Percentiles rank a stretch among this genome's conserved stretches.
phyloP scores from a whole-genome alignment of 2,329 filamentous ascomycete genomes.

The Stemphylium beticola region DNA sequence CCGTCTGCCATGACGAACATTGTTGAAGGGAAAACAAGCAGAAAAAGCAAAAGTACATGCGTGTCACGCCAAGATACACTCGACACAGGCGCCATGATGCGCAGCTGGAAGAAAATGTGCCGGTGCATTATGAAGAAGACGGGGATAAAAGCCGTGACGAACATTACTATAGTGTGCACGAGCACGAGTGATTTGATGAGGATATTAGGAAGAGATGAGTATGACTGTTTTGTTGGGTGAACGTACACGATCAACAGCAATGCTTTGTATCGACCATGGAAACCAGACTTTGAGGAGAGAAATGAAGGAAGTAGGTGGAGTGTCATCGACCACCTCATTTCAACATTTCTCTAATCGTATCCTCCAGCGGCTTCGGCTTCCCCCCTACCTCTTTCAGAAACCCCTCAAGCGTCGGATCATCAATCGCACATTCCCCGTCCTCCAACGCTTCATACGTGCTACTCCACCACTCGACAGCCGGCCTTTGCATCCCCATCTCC shows the following conservation, averaged over 20 bases:
- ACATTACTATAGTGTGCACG: neutral
- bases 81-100: too few relatives aligned
- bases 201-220: neutral
- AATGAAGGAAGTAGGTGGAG: too few relatives aligned
- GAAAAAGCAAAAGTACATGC: too few relatives aligned
- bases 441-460: constrained; percentile 53
- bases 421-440: constrained; percentile 52
- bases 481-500: constrained; percentile 44
- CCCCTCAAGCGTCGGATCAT: constrained; percentile 50
- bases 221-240: neutral
- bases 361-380: constrained; percentile 47
- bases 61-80: too few relatives aligned
- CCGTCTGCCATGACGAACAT: too few relatives aligned
- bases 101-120: too few relatives aligned
- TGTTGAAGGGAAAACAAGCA: too few relatives aligned
- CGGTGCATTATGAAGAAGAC: too few relatives aligned
- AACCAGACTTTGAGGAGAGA: too few relatives aligned
- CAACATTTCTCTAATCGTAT: constrained; percentile 53
- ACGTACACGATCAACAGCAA: too few relatives aligned
- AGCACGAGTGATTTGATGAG: neutral
- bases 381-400: constrained; percentile 46
- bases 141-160: too few relatives aligned
- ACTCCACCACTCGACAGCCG: constrained; percentile 55
- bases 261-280: too few relatives aligned
- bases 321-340: constrained; percentile 4